Conservation (phyloP, 179 eudicot species). For the Camellia oleifera region DNA sequence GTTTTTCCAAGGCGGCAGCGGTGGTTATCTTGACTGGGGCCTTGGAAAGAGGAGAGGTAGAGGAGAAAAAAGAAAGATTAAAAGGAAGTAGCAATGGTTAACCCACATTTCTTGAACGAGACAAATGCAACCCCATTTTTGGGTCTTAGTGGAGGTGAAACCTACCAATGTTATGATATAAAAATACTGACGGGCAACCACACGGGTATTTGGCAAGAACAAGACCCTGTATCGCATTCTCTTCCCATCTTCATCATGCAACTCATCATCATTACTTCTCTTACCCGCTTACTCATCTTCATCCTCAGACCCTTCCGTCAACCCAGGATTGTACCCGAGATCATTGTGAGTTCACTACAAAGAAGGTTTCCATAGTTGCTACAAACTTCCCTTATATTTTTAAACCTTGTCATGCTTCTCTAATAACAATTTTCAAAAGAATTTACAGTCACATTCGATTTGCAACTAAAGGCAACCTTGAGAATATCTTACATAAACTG, state of each 20-base stretch:
- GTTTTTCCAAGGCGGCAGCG: not conserved
- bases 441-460: no score
- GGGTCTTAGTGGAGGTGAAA: not conserved
- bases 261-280: conserved; percentile 32
- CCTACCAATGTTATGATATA: conserved; percentile 21
- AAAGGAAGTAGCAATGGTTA: conserved; percentile 11
- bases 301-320: conserved; percentile 35
- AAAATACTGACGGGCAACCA: conserved; percentile 22
- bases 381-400: not conserved
- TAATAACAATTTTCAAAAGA: not conserved
- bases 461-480: no score
- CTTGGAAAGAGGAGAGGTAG: not conserved
- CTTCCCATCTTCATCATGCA: conserved; percentile 50
- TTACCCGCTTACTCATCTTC: conserved; percentile 31
- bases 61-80: not conserved
- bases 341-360: conserved; percentile 38
- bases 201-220: conserved; percentile 38
- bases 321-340: conserved; percentile 53
- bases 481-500: no score
- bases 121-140: not conserved
- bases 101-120: conserved; percentile 9
- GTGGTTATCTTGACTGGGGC: no score
- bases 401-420: not conserved
- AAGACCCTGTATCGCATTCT: conserved; percentile 29
- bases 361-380: not conserved